Base-by-base conservation (phyloP, 257 asterid genomes). In the Phtheirospermum japonicum region DNA sequence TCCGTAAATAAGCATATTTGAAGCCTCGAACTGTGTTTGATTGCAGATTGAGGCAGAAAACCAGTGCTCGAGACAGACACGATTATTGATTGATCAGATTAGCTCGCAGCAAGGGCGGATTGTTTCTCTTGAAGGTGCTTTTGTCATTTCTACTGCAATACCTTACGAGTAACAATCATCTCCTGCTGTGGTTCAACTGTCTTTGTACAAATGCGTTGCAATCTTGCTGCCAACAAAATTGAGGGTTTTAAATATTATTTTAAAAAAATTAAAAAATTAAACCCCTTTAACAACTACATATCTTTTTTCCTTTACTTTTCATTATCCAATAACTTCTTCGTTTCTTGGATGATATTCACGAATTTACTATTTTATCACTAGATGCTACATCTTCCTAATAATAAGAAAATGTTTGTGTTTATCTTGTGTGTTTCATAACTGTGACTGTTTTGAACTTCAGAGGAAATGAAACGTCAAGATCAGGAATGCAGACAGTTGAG, bases 21-120 rank as follows among this genome's bases (percentile, higher is more conserved):
- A 18, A 39, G 68, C 59, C 65, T 55, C 69, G 32, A 31, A 45
- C 23, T 55, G 33, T 62, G 42, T 57, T 34, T 77, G 57, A 57
- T 70, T 37, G 68, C 83, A 91, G 98, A 80, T 91, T n/a, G 98
- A 88, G 46, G 95, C 94, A 67, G 98, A 91, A 81, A 80, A 46
- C 75, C 98, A 78, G 68, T 91, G 98, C 71, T 77, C 90, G 14
- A 84, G 95, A 72, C 97, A 86, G 77, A 84, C 95, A 9, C 77
- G 87, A 40, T 73, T 74, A 70, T 78, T 91, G 20, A 86, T 88
- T 52, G 95, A 91, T 77, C 95, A 84, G 82, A 91, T 91, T 68
- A 91, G 97, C 74, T 46, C 20, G 65, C 98, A 91, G 67, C 95
- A 84, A 71, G 97, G 90, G 64, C 80, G 73, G 34, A 81, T 91